These are phyloP conservation scores for Cynara cardunculus DNA, from an alignment of 129 eudicot genomes.

Conservation along the genomic window DNA sequence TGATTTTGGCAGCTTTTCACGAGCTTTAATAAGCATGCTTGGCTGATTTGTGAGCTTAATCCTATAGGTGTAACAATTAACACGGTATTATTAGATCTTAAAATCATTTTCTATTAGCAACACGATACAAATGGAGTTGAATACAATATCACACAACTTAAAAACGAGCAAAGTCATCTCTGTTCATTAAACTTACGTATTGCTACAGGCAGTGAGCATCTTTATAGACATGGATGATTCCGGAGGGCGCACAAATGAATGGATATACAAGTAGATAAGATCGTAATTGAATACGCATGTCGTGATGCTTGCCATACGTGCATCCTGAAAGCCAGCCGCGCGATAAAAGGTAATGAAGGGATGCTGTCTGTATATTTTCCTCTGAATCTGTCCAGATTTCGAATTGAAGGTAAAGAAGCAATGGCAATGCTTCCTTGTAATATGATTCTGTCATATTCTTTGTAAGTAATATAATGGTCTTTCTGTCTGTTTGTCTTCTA, in stretches of 20 bases:
- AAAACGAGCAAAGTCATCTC: not conserved
- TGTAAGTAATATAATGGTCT: conserved; percentile 16
- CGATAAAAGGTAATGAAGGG: conserved; percentile 11
- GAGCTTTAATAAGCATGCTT: not conserved
- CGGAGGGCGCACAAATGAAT: conserved; percentile 96
- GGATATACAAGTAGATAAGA: conserved; percentile 85
- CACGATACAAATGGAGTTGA: not conserved
- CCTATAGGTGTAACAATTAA: not conserved
- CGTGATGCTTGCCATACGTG: conserved; percentile 9
- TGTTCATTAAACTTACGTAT: not conserved
- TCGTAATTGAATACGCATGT: not conserved
- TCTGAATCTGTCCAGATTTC: conserved; percentile 14
- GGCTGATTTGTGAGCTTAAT: not conserved
- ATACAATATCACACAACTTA: not conserved
- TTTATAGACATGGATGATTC: conserved; percentile 97
- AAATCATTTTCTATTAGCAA: not conserved
- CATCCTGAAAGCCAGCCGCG: conserved; percentile 1
- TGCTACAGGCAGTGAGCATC: conserved; percentile 88
- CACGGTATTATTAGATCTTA: not conserved
- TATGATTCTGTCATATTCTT: conserved; percentile 34
- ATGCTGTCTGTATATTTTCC: conserved; percentile 24
- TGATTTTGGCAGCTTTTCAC: not conserved
- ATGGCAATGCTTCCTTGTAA: conserved; percentile 21
- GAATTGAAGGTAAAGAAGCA: conserved; percentile 21
- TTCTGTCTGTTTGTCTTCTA: not conserved